Conservation (phyloP, 768 basidiomycete species). For the Ramaria rubella region DNA sequence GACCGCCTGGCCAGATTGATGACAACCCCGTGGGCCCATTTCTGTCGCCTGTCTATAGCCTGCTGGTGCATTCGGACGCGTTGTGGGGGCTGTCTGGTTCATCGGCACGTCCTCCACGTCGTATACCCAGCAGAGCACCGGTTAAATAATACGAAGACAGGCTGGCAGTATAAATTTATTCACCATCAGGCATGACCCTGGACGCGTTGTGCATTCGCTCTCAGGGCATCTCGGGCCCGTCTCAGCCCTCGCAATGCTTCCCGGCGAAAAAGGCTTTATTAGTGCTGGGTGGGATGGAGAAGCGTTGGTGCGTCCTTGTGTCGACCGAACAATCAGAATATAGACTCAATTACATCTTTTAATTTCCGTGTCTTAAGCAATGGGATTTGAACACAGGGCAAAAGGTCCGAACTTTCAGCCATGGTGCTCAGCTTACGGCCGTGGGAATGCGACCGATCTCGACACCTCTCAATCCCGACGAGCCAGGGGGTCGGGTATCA, state of each 20-base stretch:
- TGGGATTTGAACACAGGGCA: slow-evolving; percentile 97
- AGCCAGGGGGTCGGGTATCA: slow-evolving; percentile 22
- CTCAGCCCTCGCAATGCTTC: slow-evolving; percentile 74
- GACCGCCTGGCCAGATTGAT: slow-evolving; percentile 24
- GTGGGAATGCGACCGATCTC: slow-evolving; percentile 66
- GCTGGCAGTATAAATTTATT: slow-evolving; percentile 89
- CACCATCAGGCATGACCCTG: slow-evolving; percentile 89
- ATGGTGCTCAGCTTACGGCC: slow-evolving; percentile 79
- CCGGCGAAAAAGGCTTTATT: slow-evolving; percentile 79
- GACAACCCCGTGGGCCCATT: slow-evolving; percentile 41
- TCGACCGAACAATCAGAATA: neutral
- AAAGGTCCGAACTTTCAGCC: slow-evolving; percentile 67
- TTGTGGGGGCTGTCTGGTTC: slow-evolving; percentile 89
- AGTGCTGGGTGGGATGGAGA: slow-evolving; percentile 95
- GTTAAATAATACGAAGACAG: slow-evolving; percentile 34
- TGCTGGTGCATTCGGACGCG: slow-evolving; percentile 89
- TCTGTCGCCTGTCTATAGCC: slow-evolving; percentile 77
- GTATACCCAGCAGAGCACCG: neutral
- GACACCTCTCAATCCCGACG: slow-evolving; percentile 20
- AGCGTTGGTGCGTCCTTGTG: slow-evolving; percentile 54
- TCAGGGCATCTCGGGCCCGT: slow-evolving; percentile 75
- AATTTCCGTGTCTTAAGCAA: slow-evolving; percentile 51
- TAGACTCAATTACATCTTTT: slow-evolving; percentile 10
- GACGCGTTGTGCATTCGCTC: slow-evolving; percentile 65
- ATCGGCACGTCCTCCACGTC: slow-evolving; percentile 49